Evolutionary conservation across 2,329 filamentous ascomycete species (phyloP), one percentile per base, ranked within the genome.

Genomic region (Penicillium sp.): DNA sequence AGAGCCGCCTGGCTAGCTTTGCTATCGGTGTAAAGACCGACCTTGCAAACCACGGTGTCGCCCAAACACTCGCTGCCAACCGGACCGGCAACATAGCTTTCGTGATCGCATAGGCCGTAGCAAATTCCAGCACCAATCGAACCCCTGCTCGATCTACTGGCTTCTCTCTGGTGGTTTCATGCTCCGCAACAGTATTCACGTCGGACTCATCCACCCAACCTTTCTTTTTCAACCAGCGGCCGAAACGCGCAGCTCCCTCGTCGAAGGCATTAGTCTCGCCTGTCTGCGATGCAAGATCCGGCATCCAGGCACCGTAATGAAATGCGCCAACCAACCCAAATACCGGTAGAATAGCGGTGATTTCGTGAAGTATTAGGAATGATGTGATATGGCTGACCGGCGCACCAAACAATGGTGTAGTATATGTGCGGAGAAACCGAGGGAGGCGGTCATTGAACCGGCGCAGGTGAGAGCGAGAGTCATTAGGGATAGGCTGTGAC

Each of bases 11-110:
- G 2, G 79, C 62, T 29, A 70, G 64, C 45, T 70, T 77, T 31
- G 74, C 74, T 31, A 81, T 54, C 2, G 81, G 82, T 36, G 78
- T 68, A 13, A 89, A 75, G 39, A 90, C 77, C 23, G 84, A 77
- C 43, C 87, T 83, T 2, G 92, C 92, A 80, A 97, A 95, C 89
- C 91, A 95, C 4, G 94, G 94, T 46, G 94, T 96, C 15, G 84
- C 88, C 91, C 90, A 96, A 4, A 95, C 82, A 76, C 92, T 96
- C 7, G 85, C 75, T 27, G 88, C 78, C 60, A 99, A 84, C 64
- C 94, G 83, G 13, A 90, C 68, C 0, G 94, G 91, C 61, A 99
- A 73, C 57, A 97, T 70, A 16, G 86, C 86, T 77, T 99, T 99
- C 1, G 91, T 95, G 61, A 97, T 83, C 0, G 91, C 89, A 79